Conservation (phyloP, 2,329 filamentous ascomycete species). For the Epichloe uncinata region DNA sequence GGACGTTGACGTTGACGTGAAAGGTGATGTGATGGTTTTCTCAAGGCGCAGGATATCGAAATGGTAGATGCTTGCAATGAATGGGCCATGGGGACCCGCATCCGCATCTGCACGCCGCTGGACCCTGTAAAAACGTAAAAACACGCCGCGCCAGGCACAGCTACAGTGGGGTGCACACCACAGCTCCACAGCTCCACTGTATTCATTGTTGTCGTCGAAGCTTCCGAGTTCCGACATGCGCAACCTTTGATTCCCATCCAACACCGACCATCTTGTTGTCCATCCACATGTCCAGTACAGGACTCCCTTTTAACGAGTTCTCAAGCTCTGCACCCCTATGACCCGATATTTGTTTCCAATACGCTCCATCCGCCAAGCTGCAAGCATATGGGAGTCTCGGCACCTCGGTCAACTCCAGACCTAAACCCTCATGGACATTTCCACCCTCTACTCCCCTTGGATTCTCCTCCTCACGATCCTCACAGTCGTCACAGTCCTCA, state of each 20-base stretch:
- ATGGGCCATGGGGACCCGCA: too few relatives aligned
- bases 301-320: too few relatives aligned
- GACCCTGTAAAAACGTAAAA: background rate
- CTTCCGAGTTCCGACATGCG: too few relatives aligned
- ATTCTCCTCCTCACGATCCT: conserved; percentile 13
- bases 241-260: too few relatives aligned
- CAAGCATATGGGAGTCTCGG: background rate
- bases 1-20: too few relatives aligned
- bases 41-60: too few relatives aligned
- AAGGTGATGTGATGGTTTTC: too few relatives aligned
- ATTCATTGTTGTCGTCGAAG: too few relatives aligned
- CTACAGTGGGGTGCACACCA: background rate
- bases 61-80: too few relatives aligned
- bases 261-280: too few relatives aligned
- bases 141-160: background rate
- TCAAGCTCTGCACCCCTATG: background rate
- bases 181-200: background rate
- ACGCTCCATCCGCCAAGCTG: background rate
- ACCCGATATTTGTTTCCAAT: background rate
- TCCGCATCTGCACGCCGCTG: too few relatives aligned
- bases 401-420: background rate
- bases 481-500: conserved; percentile 21
- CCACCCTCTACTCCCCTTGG: conserved; percentile 8
- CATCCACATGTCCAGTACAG: too few relatives aligned
- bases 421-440: conserved; percentile 4